A percentile compares a stretch with the other conserved stretches of the same genome.
These are phyloP conservation scores for Calonectria pseudoreteaudii DNA, from an alignment of 2,329 filamentous ascomycete genomes.

Conservation along the genomic window DNA sequence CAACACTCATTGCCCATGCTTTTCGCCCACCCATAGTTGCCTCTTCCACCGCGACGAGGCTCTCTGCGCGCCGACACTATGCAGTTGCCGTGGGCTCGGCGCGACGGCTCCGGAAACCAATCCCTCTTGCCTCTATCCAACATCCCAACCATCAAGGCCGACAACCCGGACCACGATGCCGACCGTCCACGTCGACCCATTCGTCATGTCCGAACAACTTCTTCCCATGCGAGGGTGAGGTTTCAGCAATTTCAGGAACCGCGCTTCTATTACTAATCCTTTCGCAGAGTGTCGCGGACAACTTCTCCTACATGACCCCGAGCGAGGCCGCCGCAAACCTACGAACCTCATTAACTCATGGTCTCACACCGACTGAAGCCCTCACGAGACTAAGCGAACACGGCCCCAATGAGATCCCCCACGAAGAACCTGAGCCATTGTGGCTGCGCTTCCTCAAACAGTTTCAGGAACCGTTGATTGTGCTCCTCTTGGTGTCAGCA, in stretches of 20 bases:
- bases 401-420: conserved; percentile 93
- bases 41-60: conserved; percentile 32
- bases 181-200: conserved; percentile 44
- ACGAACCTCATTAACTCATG: conserved; percentile 84
- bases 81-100: conserved; percentile 53
- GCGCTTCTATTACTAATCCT: conserved; percentile 27
- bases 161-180: conserved; percentile 40
- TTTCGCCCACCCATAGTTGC: conserved; percentile 29
- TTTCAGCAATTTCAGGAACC: not conserved
- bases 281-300: conserved; percentile 65
- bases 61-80: conserved; percentile 43
- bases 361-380: conserved; percentile 85
- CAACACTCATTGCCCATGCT: conserved; percentile 34
- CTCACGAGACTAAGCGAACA: conserved; percentile 81
- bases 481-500: conserved; percentile 91
- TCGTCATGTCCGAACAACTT: conserved; percentile 62
- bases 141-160: conserved; percentile 49
- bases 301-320: conserved; percentile 76
- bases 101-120: conserved; percentile 45
- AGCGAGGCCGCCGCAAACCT: conserved; percentile 82
- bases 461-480: conserved; percentile 94
- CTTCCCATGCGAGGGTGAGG: conserved; percentile 67
- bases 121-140: conserved; percentile 50
- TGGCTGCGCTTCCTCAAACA: conserved; percentile 97
- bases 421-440: conserved; percentile 91